Evolutionary conservation across 164 flowering plant species (phyloP), one percentile per base, ranked within the genome.

Genomic region (Buxus sempervirens): DNA sequence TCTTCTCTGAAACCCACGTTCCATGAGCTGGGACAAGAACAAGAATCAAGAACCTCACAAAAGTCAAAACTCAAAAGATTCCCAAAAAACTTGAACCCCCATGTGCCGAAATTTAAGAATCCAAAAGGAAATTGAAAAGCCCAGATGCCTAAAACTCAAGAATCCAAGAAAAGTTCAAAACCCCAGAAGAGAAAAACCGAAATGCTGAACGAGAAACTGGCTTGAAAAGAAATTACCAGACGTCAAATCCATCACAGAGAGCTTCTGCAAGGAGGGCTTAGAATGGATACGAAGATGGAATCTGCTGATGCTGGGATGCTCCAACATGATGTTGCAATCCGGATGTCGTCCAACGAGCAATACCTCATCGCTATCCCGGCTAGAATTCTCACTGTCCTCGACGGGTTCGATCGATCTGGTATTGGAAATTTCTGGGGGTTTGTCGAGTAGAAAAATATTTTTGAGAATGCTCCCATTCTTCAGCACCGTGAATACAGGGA

Each of bases 231-330:
- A 48, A 22, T 42, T 79, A 93, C 99, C 95, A 20, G 99, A 95
- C 0, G 89, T 81, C 38, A 93, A 77, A 67, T 95, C 98, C 20
- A 77, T 67, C 27, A 95, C 82, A 26, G 77, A 82, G 63, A 90
- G 84, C 60, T 79, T 75, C 74, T 77, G 79, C 18, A 68, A 71
- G 2, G 80, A 79, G 28, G 96, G 85, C 6, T 75, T 73, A 1
- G 84, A 85, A 64, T 65, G 72, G 65, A 96, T 86, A 38, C 78
- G 82, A 69, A 96, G 91, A 79, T 96, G 99, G 72, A 88, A 93
- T 72, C 98, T 76, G 77, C 98, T 96, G 71, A 96, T 83, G 76
- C 99, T 93, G 5, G 99, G 99, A 65, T 96, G 98, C 63, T 87
- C 92, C 64, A 91, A 59, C 75, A 82, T 75, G 61, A 96, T 81